Base-by-base conservation (phyloP, 352 stramenopile genomes). In the Lagenidium sp. region DNA sequence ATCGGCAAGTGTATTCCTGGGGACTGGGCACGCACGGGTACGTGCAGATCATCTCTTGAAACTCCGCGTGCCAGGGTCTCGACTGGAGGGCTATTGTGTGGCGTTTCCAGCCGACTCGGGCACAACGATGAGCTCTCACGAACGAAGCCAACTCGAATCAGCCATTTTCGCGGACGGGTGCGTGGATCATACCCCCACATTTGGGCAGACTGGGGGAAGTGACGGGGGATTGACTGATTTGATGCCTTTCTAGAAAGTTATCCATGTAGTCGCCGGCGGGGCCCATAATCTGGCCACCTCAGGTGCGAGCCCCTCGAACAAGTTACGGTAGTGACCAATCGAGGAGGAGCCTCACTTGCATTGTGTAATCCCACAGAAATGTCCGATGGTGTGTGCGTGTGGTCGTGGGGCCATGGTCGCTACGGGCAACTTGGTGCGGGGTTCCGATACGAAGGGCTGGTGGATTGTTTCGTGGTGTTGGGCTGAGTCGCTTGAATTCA, bases 1-100 rank as follows among this genome's bases (percentile, higher is more conserved):
- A 81, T 57, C 65, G 71, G 1, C 79, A 91, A 54, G 72, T 91
- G n/a, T 85, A 84, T 48, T 82, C 78, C 3, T 91, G 79, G 79
- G 79, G 79, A 3, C 55, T 63, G 15, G 79, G 76, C 11, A 41
- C 44, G 11, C 80, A 84, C 19, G 79, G 79, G 79, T 91, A 61
- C 4, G 25, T 18, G n/a, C n/a, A n/a, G n/a, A n/a, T n/a, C n/a
- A n/a, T n/a, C n/a, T n/a, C n/a, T n/a, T n/a, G n/a, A n/a, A n/a
- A n/a, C n/a, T n/a, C n/a, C n/a, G n/a, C n/a, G n/a, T n/a, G n/a
- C n/a, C n/a, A n/a, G n/a, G n/a, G n/a, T n/a, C n/a, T n/a, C n/a
- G n/a, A n/a, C n/a, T n/a, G n/a, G n/a, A n/a, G n/a, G n/a, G n/a
- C n/a, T n/a, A n/a, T 32, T 49, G 7, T 10, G 25, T 35, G 25